phyloP scores from a whole-genome alignment of 1,139 yeast species.

The Pneumocystis wakefieldiae region DNA sequence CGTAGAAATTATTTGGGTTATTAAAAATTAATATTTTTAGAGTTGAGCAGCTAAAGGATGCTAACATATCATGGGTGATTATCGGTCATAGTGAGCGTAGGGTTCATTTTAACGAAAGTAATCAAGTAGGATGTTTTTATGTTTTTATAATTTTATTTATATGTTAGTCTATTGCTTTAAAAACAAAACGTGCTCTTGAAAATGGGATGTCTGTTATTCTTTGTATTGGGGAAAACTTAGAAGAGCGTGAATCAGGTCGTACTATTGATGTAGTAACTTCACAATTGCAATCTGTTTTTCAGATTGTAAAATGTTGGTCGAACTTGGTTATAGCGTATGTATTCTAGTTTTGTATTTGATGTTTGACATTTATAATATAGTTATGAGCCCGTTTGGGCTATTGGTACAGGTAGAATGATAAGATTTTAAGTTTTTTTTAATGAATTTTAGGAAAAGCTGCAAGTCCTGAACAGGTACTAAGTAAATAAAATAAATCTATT shows the following conservation, averaged over 20 bases:
- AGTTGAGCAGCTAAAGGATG: constrained; percentile 75
- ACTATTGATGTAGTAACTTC: constrained; percentile 77
- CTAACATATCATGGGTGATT: constrained; percentile 88
- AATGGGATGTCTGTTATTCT: constrained; percentile 77
- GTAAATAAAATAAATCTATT: constrained; percentile 29
- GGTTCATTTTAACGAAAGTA: constrained; percentile 77
- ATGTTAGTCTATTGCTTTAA: constrained; percentile 62
- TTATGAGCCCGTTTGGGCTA: constrained; percentile 91
- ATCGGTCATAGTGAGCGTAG: constrained; percentile 99
- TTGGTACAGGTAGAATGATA: constrained; percentile 54
- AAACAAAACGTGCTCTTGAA: constrained; percentile 87
- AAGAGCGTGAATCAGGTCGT: constrained; percentile 78
- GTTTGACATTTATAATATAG: neutral
- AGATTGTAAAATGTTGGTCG: constrained; percentile 76
- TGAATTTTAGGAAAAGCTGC: constrained; percentile 58
- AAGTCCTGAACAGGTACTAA: constrained; percentile 76
- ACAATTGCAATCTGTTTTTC: constrained; percentile 82
- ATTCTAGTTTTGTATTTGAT: neutral
- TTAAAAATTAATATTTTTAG: constrained; percentile 2
- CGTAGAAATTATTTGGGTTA: constrained; percentile 21
- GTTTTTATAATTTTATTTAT: neutral
- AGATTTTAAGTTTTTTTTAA: neutral
- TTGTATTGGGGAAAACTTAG: constrained; percentile 88
- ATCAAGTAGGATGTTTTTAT: constrained; percentile 27
- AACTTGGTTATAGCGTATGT: constrained; percentile 89